Percentiles rank a stretch among this genome's conserved stretches.
These are phyloP conservation scores for Canavalia gladiata DNA, from an alignment of 306 rosid species.

Conservation along the genomic window DNA sequence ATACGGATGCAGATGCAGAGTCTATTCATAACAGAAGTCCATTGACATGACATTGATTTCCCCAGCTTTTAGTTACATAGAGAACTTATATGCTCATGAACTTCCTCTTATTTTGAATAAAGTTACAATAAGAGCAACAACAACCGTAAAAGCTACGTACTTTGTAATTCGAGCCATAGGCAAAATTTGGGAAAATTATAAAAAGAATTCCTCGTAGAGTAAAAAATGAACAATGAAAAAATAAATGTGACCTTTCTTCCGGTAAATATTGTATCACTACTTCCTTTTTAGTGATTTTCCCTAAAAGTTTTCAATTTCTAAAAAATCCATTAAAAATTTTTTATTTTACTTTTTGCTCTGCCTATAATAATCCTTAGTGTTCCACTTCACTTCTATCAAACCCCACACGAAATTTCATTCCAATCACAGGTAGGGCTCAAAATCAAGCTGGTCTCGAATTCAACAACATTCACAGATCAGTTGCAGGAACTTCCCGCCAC, in stretches of 20 bases:
- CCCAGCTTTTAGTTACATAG: conserved; percentile 23
- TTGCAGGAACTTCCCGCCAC: neutral
- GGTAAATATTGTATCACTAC: neutral
- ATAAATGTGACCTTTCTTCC: neutral
- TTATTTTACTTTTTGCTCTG: conserved; percentile 1
- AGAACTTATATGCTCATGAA: neutral
- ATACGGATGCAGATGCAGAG: neutral
- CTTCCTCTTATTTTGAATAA: neutral
- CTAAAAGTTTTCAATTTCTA: neutral
- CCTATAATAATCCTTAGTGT: neutral
- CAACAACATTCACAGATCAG: neutral
- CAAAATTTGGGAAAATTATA: neutral
- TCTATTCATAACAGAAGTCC: neutral
- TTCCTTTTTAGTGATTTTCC: neutral
- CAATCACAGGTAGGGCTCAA: neutral
- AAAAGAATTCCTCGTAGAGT: neutral
- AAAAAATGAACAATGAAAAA: conserved; percentile 2
- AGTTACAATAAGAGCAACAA: conserved; percentile 11
- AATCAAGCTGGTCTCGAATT: neutral
- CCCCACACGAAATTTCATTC: neutral
- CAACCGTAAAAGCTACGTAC: neutral
- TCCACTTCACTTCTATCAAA: neutral
- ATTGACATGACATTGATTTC: neutral
- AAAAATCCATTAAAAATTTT: neutral
- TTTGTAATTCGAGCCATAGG: neutral